A percentile compares a stretch with the other conserved stretches of the same genome.
Conservation (phyloP, 495 filamentous ascomycete genomes). For the Chaetomium fimeti region DNA sequence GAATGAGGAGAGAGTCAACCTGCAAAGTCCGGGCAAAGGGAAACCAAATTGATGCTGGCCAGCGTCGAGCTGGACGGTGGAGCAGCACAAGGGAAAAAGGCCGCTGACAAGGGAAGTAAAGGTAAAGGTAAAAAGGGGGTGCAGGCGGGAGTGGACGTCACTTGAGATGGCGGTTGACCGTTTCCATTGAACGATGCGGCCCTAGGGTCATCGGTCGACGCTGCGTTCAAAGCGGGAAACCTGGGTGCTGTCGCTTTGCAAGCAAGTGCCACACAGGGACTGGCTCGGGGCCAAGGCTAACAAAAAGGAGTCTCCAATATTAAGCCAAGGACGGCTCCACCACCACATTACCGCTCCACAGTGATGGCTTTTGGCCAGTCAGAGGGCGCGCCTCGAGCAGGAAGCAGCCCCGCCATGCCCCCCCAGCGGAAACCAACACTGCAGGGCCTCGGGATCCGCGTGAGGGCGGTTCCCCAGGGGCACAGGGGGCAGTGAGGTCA, state of each 20-base stretch:
- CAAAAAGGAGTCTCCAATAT: conserved; percentile 28
- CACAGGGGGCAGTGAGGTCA: neutral
- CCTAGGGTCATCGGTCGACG: conserved; percentile 14
- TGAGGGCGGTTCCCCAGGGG: neutral
- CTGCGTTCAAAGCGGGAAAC: conserved; percentile 23
- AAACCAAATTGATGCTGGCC: conserved; percentile 17
- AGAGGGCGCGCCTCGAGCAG: conserved; percentile 9
- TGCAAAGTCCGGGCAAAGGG: neutral
- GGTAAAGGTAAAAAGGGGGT: neutral
- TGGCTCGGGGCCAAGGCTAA: conserved; percentile 19
- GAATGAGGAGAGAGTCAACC: conserved; percentile 1
- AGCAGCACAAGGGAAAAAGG: conserved; percentile 7
- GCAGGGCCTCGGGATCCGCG: conserved; percentile 7
- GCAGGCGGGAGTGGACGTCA: conserved; percentile 12
- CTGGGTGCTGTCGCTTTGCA: conserved; percentile 15
- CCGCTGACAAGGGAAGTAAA: conserved; percentile 13
- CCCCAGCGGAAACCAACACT: conserved; percentile 3
- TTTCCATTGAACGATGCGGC: conserved; percentile 27
- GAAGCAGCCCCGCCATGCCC: conserved; percentile 16
- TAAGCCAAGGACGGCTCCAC: conserved; percentile 16
- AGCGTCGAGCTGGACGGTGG: conserved; percentile 21
- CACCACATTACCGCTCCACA: conserved; percentile 4
- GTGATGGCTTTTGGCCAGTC: conserved; percentile 2
- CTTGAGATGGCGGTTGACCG: conserved; percentile 18
- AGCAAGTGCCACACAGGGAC: conserved; percentile 22